Evolutionary conservation across 2,329 filamentous ascomycete species (phyloP).

Genomic region (Fusarium musae): DNA sequence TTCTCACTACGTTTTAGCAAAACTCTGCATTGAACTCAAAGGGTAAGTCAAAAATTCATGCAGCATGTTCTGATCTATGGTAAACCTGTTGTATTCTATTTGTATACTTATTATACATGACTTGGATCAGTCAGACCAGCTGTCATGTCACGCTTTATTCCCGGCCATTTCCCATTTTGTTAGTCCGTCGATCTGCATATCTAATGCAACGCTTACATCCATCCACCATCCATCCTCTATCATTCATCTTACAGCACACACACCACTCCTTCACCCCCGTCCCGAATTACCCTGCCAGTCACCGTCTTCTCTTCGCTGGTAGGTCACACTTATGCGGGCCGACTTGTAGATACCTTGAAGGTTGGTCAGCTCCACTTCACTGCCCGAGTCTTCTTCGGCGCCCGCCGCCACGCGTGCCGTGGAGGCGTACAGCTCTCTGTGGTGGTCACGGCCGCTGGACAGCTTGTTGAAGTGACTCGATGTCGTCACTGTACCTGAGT

Average conservation of each 20-base stretch:
- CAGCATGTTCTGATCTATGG: background rate
- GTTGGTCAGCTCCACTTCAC: conserved; percentile 39
- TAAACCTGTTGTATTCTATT: background rate
- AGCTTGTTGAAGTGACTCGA: conserved; percentile 36
- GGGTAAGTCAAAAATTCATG: rapidly evolving
- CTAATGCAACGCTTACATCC: background rate
- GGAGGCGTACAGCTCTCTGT: conserved; percentile 13
- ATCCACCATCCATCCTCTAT: background rate
- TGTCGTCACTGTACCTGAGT: background rate
- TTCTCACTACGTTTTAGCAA: background rate
- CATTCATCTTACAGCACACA: background rate
- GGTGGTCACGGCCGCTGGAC: conserved; percentile 32
- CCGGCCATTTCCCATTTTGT: background rate
- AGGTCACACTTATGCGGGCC: conserved; percentile 37
- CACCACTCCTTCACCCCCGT: background rate
- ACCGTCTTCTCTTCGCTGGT: conserved; percentile 16
- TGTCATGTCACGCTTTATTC: background rate
- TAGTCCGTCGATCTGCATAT: background rate
- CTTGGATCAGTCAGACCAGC: background rate
- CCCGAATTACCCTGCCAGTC: background rate
- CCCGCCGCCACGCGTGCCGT: conserved; percentile 22
- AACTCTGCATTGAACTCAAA: rapidly evolving
- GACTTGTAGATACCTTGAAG: conserved; percentile 39
- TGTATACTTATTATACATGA: background rate
- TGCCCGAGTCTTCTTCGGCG: conserved; percentile 35